phyloP scores from a whole-genome alignment of 2,329 filamentous ascomycete genomes.

The Pestalotiopsis sp. region DNA sequence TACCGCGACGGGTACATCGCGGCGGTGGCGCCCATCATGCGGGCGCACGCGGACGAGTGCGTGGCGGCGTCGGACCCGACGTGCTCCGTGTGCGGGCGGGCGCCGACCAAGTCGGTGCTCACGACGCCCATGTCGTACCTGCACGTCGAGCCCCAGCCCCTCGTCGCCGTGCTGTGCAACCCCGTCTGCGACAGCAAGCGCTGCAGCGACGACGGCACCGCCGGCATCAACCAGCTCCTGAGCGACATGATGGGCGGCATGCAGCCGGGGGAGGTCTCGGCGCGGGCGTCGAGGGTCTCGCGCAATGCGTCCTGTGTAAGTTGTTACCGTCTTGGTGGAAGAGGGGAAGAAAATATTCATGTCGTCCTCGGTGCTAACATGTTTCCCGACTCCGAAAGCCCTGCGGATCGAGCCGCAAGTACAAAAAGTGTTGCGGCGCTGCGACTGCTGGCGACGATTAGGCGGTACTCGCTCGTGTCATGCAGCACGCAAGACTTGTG shows the following conservation, averaged over 20 bases:
- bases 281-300: not conserved
- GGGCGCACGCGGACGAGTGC: slow-evolving; percentile 12
- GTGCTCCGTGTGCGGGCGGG: slow-evolving; percentile 11
- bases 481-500: not conserved
- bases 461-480: not conserved
- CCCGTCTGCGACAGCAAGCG: slow-evolving; percentile 12
- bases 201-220: slow-evolving; percentile 7
- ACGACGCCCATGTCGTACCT: slow-evolving; percentile 17
- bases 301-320: not conserved
- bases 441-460: not conserved
- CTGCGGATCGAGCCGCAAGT: slow-evolving; percentile 3
- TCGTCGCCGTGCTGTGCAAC: slow-evolving; percentile 11
- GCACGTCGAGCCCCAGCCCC: slow-evolving; percentile 11
- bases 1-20: slow-evolving; percentile 12
- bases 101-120: slow-evolving; percentile 8
- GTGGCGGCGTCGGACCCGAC: slow-evolving; percentile 1
- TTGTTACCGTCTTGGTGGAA: not conserved
- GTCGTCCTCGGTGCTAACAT: not conserved
- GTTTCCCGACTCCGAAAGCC: not conserved
- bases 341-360: too few species aligned
- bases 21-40: slow-evolving; percentile 15
- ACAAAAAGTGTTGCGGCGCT: slow-evolving; percentile 8
- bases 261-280: slow-evolving; percentile 1
- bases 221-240: slow-evolving; percentile 7
- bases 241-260: slow-evolving; percentile 10